Base-by-base conservation (phyloP, 106 monocot genomes). In the Narthecium ossifragum region DNA sequence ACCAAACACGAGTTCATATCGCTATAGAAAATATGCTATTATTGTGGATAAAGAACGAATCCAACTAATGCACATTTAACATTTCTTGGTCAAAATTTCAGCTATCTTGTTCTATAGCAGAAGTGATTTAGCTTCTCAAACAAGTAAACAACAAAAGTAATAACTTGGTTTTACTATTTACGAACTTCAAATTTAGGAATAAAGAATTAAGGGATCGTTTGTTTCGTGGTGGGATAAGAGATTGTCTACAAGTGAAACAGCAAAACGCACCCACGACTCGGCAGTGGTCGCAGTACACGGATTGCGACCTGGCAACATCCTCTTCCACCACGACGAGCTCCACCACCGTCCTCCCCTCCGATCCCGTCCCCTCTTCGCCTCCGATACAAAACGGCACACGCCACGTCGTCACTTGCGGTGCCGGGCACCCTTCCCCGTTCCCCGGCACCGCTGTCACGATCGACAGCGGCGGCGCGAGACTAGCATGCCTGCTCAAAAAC, bases 201-300 rank as follows among this genome's bases (percentile, higher is more conserved):
- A n/a, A n/a, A n/a, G n/a, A n/a, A n/a, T n/a, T 36, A 36, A 36
- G 36, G 36, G 10, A 36, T 36, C 36, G 36, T 47, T 18, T n/a
- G n/a, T n/a, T n/a, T n/a, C n/a, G n/a, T n/a, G n/a, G n/a, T n/a
- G n/a, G n/a, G n/a, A n/a, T n/a, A n/a, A n/a, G n/a, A n/a, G n/a
- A n/a, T n/a, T n/a, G n/a, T n/a, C n/a, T n/a, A n/a, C n/a, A n/a
- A n/a, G n/a, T n/a, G n/a, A n/a, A n/a, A n/a, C n/a, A n/a, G n/a
- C n/a, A n/a, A 12, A 17, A 58, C 88, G 80, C 70, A 98, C 98
- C 98, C 1, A 84, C 98, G 32, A 98, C 87, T 39, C 84, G 75
- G 77, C 98, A 98, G 29, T 98, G 98, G 53, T 98, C 98, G 58
- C 98, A 98, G 65, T 98, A 88, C 9, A 84, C 65, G 10, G 83